Evolutionary conservation across 1,284 basidiomycete genomes (phyloP), one percentile per base, ranked within the genome.

Genomic region (Ceratobasidium sp.): DNA sequence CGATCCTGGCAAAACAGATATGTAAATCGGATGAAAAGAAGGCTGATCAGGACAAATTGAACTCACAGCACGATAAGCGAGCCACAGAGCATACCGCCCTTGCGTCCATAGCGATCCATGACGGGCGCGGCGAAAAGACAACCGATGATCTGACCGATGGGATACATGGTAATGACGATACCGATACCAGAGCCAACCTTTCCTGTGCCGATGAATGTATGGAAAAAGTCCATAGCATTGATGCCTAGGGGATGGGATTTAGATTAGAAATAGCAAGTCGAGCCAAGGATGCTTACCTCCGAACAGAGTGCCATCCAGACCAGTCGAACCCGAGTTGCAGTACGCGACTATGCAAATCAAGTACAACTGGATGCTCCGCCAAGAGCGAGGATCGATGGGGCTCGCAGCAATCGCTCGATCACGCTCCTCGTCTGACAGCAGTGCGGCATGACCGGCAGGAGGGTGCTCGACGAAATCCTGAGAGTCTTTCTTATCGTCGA

Each of bases 201-300:
- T 18, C 70, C 69, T 16, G 78, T 60, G 18, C 76, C 77, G 73
- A 78, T 79, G 67, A 74, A 78, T 26, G 46, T 59, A 32, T 76
- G 77, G 73, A 75, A 80, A 50, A 77, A 76, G 28, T 64, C 73
- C 78, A 80, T 79, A n/a, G 76, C 76, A 71, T 80, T 80, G 74
- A 79, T 76, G 3, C 75, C 67, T 1, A 72, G 71, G 71, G 77
- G 59, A n/a, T 5, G 23, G 76, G 73, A 0, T 75, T 76, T 36
- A 75, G 74, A 61, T 76, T 76, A 67, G 30, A 39, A 39, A 26
- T 4, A n/a, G 26, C 3, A 21, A 41, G 2, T 26, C 26, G 5
- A 23, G 18, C n/a, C 12, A 2, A 9, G 28, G 30, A 6, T n/a
- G n/a, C 57, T 21, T 61, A 28, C 59, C 59, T 43, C 59, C 59